phyloP scores from a whole-genome alignment of 371 early-diverging fungal genomes.

The Apophysomyces trapeziformis region DNA sequence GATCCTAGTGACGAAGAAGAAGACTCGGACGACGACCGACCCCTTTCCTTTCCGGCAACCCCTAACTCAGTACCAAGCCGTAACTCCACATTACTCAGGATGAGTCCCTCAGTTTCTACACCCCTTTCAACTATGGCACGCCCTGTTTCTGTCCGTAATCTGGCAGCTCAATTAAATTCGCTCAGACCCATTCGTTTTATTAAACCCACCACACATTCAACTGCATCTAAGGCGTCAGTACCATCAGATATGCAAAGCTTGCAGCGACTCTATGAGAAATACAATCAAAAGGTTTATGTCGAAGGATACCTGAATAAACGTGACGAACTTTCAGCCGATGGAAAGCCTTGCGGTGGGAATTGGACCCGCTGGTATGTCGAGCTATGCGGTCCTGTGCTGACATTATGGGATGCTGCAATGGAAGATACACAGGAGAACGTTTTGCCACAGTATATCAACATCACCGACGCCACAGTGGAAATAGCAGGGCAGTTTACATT shows the following conservation, averaged over 20 bases:
- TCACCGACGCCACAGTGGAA: constrained; percentile 66
- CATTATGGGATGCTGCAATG: constrained; percentile 57
- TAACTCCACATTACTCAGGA: constrained; percentile 7
- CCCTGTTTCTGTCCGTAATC: constrained; percentile 25
- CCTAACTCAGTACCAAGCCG: background rate
- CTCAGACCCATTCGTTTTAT: constrained; percentile 24
- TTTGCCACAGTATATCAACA: constrained; percentile 71
- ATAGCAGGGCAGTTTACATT: constrained; percentile 42
- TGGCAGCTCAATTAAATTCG: constrained; percentile 17
- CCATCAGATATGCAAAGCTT: constrained; percentile 37
- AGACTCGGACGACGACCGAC: constrained; percentile 33
- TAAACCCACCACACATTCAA: constrained; percentile 24
- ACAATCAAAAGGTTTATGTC: constrained; percentile 66
- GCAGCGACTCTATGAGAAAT: constrained; percentile 53
- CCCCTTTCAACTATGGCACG: constrained; percentile 13
- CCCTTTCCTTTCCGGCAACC: constrained; percentile 10
- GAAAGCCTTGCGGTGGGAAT: constrained; percentile 46
- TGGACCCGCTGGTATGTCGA: constrained; percentile 78
- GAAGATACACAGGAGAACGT: constrained; percentile 16
- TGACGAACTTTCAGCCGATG: constrained; percentile 61
- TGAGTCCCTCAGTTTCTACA: background rate
- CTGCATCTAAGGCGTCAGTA: constrained; percentile 9
- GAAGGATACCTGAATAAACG: constrained; percentile 69
- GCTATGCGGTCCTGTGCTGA: constrained; percentile 64
- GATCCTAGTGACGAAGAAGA: constrained; percentile 31